A percentile compares a stretch with the other conserved stretches of the same genome.
These are phyloP conservation scores for Mortierella antarctica DNA, from an alignment of 192 early-diverging fungal genomes.

Conservation along the genomic window DNA sequence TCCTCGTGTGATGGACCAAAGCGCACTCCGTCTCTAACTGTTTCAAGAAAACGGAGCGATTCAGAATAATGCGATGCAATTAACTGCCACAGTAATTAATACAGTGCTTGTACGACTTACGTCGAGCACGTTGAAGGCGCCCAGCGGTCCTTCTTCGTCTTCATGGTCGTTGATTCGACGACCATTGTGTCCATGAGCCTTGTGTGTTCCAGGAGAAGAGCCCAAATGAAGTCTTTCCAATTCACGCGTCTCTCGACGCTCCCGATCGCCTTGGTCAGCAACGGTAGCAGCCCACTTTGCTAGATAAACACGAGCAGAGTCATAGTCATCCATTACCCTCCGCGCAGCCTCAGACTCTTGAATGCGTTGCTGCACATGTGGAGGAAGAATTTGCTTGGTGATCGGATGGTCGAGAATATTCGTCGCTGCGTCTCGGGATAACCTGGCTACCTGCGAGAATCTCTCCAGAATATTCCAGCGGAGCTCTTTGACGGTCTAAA, in stretches of 20 bases:
- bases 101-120: conserved; percentile 16
- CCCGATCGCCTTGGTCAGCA: conserved; percentile 49
- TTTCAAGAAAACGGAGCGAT: not conserved
- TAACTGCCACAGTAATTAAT: not conserved
- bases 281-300: conserved; percentile 81
- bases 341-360: conserved; percentile 67
- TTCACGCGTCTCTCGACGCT: conserved; percentile 29
- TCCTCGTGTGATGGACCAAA: conserved; percentile 60
- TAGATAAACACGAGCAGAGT: conserved; percentile 79
- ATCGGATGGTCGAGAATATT: conserved; percentile 64
- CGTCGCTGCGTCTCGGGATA: conserved; percentile 73
- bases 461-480: conserved; percentile 80
- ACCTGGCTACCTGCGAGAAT: conserved; percentile 80
- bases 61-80: not conserved
- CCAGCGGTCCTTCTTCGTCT: conserved; percentile 37
- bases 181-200: conserved; percentile 2
- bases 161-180: conserved; percentile 37
- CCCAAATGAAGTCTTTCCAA: conserved; percentile 29
- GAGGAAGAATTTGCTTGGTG: conserved; percentile 64
- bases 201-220: conserved; percentile 1
- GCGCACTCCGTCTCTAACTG: conserved; percentile 59
- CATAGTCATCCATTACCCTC: conserved; percentile 79
- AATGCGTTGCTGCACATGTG: conserved; percentile 62
- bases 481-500: conserved; percentile 74
- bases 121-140: conserved; percentile 45